phyloP scores from a whole-genome alignment of 2,329 filamentous ascomycete genomes.

The Cladosporium austrohemisphaericum region DNA sequence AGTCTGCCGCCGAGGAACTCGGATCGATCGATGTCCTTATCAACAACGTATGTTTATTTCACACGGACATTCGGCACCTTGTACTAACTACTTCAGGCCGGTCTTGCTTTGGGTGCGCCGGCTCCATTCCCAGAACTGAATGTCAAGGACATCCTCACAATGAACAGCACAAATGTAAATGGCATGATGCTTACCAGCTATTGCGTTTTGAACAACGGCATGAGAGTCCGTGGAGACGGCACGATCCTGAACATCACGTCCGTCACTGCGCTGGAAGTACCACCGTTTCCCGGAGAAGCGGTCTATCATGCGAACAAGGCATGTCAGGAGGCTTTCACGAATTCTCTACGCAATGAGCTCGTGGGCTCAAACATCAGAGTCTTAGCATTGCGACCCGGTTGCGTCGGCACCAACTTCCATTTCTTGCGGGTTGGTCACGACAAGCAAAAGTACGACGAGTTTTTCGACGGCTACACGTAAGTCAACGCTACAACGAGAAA shows the following conservation, averaged over 20 bases:
- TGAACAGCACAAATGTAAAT: slow-evolving; percentile 48
- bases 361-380: slow-evolving; percentile 46
- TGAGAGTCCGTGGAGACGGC: slow-evolving; percentile 27
- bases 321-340: slow-evolving; percentile 48
- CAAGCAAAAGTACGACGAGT: slow-evolving; percentile 40
- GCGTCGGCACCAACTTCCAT: slow-evolving; percentile 50
- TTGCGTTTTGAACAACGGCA: slow-evolving; percentile 45
- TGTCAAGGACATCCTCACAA: slow-evolving; percentile 39
- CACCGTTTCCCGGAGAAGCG: slow-evolving; percentile 48
- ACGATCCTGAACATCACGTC: slow-evolving; percentile 50
- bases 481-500: too few relatives aligned
- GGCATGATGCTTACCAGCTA: slow-evolving; percentile 47
- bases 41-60: slow-evolving; percentile 38
- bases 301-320: slow-evolving; percentile 50
- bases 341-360: slow-evolving; percentile 49
- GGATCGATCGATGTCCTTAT: slow-evolving; percentile 44
- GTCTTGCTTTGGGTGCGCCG: slow-evolving; percentile 47
- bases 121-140: slow-evolving; percentile 40
- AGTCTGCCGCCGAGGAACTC: slow-evolving; percentile 30
- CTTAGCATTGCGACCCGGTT: slow-evolving; percentile 44
- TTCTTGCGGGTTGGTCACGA: slow-evolving; percentile 44
- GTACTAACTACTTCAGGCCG: slow-evolving; percentile 28
- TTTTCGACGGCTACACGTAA: slow-evolving; percentile 43
- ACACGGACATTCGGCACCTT: not conserved
- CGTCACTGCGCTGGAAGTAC: slow-evolving; percentile 45